Evolutionary conservation across 371 early-diverging fungal species (phyloP), one percentile per base, ranked within the genome.

Genomic region (Syncephalastrum monosporum): DNA sequence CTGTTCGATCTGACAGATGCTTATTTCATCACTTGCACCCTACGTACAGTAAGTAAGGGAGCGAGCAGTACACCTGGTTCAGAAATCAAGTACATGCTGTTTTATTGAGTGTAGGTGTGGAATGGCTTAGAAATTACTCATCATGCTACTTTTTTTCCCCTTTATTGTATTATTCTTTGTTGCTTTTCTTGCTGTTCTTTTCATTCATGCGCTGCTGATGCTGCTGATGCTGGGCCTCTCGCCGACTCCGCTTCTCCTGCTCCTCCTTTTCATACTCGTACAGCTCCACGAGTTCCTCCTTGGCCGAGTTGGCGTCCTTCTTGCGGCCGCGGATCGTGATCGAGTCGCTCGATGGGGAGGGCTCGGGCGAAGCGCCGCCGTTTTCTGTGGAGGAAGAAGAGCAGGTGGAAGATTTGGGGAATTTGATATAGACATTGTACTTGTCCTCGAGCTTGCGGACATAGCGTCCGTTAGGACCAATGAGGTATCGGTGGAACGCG

Each of bases 361-460:
- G 47, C 14, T 50, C 38, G 45, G 65, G 66, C 42, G 73, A 74
- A 23, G 72, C 81, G 19, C 75, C 79, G 16, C 78, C 80, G 42
- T 79, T 81, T 42, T 70, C 75, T 33, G 38, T 33, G 7, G 38
- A 33, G 19, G 69, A 72, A 33, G 38, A 33, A 17, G 66, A 68
- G 33, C 60, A 59, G 44, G 46, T 56, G 13, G 54, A 49, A 21
- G 64, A 44, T 47, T 68, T 73, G 15, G 92, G 91, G 82, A 92
- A 93, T 59, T 82, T 75, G 57, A 93, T 84, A 53, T 79, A 79
- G 42, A 92, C 92, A 21, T 75, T 76, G 61, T 92, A 91, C 63
- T 88, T 92, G 51, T 91, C 91, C 65, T 91, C 92, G 33, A 93
- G 72, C 42, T 89, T 86, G 66, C 83, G 82, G 48, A 91, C 92